Conservation (phyloP, 2,329 filamentous ascomycete genomes). For the Acephala macrosclerotiorum region DNA sequence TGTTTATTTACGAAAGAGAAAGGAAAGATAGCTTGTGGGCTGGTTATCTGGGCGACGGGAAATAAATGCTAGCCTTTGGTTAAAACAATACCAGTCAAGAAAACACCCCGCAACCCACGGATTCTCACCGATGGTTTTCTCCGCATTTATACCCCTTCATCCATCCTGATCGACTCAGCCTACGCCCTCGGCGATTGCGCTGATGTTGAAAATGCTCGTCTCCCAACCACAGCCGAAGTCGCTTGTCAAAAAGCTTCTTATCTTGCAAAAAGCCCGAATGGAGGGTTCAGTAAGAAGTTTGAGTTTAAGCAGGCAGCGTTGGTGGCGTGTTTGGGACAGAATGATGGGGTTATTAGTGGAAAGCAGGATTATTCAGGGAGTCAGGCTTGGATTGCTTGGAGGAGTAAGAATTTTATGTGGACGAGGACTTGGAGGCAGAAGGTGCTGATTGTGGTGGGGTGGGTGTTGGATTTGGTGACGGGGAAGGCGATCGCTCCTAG, state of each 20-base stretch:
- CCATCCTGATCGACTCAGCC: conserved; percentile 36
- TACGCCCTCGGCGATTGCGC: conserved; percentile 44
- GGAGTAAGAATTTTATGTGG: conserved; percentile 35
- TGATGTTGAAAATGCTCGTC: conserved; percentile 29
- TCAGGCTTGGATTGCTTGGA: conserved; percentile 35
- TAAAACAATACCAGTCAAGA: conserved; percentile 36
- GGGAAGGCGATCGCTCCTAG: conserved; percentile 31
- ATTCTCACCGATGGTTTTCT: conserved; percentile 32
- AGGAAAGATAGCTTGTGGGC: conserved; percentile 23
- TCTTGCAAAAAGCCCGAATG: conserved; percentile 22
- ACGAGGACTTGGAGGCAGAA: conserved; percentile 34
- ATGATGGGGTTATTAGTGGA: conserved; percentile 33
- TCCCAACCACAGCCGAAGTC: conserved; percentile 34
- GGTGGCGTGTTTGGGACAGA: conserved; percentile 33
- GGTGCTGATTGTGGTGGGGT: conserved; percentile 33
- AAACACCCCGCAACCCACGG: conserved; percentile 32
- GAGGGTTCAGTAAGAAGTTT: conserved; percentile 22
- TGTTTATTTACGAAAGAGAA: conserved; percentile 29
- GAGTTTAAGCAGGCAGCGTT: conserved; percentile 30
- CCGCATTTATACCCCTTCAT: conserved; percentile 23
- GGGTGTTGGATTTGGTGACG: conserved; percentile 32
- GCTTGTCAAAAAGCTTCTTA: conserved; percentile 33
- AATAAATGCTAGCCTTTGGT: conserved; percentile 35
- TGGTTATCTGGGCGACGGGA: conserved; percentile 34
- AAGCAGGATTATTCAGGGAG: conserved; percentile 31